A percentile compares a stretch with the other conserved stretches of the same genome.
These are phyloP conservation scores for Aspergillus hiratsukae DNA, from an alignment of 2,329 filamentous ascomycete genomes.

Conservation along the genomic window DNA sequence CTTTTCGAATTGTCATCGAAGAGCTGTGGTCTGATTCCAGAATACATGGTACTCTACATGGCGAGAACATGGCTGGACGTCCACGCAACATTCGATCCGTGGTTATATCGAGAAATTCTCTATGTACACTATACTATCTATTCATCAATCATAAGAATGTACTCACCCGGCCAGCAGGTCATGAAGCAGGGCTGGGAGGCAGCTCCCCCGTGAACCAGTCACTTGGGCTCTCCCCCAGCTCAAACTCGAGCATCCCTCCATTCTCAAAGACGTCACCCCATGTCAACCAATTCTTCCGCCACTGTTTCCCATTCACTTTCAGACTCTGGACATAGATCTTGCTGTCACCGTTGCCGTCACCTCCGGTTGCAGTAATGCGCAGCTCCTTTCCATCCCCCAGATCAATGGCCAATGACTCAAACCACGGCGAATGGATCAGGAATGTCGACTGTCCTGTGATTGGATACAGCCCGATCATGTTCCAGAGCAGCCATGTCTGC, in stretches of 20 bases:
- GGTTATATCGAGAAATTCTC: too few relatives aligned
- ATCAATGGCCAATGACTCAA: constrained; percentile 55
- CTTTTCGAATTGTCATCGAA: too few relatives aligned
- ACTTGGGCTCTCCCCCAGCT: constrained; percentile 51
- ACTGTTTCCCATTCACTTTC: constrained; percentile 59
- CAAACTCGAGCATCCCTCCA: constrained; percentile 61
- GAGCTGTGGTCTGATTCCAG: too few relatives aligned
- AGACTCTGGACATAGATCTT: constrained; percentile 61
- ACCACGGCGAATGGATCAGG: constrained; percentile 62
- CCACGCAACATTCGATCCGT: too few relatives aligned
- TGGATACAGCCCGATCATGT: constrained; percentile 65
- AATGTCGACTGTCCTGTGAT: constrained; percentile 66
- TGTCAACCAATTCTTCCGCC: constrained; percentile 61
- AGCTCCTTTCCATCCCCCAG: constrained; percentile 54
- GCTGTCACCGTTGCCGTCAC: constrained; percentile 40
- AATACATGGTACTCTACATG: too few relatives aligned
- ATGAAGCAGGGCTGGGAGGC: constrained; percentile 57
- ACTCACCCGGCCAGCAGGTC: constrained; percentile 1
- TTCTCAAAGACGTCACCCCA: constrained; percentile 63
- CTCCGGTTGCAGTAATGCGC: constrained; percentile 51
- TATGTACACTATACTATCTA: background rate
- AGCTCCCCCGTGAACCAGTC: constrained; percentile 57
- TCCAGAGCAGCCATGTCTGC: constrained; percentile 67
- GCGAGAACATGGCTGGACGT: too few relatives aligned
- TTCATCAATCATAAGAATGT: background rate